Conservation (phyloP, 257 asterid genomes). For the Gentiana macrophylla region DNA sequence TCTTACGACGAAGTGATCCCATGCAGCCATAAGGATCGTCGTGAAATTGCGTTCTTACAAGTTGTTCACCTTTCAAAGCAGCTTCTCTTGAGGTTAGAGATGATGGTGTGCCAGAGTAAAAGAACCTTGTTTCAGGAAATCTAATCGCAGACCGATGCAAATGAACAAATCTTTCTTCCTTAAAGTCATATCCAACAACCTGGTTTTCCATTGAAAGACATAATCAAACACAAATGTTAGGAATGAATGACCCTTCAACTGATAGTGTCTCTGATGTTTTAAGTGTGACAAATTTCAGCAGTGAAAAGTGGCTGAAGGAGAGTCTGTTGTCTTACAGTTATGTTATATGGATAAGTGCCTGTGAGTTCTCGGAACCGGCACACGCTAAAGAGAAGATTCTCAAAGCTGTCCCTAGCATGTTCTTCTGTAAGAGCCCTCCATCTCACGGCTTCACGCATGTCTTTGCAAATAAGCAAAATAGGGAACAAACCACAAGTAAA, state of each 20-base stretch:
- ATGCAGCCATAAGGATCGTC: slow-evolving; percentile 85
- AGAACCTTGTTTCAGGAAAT: slow-evolving; percentile 59
- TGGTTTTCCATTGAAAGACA: slow-evolving; percentile 14
- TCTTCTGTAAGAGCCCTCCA: slow-evolving; percentile 71
- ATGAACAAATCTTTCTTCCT: slow-evolving; percentile 81
- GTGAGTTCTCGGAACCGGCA: slow-evolving; percentile 96
- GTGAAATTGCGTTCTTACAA: slow-evolving; percentile 61
- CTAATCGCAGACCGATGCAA: slow-evolving; percentile 69
- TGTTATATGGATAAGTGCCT: slow-evolving; percentile 75
- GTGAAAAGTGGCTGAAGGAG: too few relatives aligned
- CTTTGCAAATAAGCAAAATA: slow-evolving; percentile 24
- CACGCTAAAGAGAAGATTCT: slow-evolving; percentile 77
- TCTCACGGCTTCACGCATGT: slow-evolving; percentile 54
- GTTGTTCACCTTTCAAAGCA: slow-evolving; percentile 82
- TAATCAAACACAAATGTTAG: too few relatives aligned
- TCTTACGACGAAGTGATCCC: slow-evolving; percentile 63
- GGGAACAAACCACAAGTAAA: background rate
- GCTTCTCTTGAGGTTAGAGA: slow-evolving; percentile 63
- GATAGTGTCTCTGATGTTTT: too few relatives aligned
- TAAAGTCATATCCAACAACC: slow-evolving; percentile 90
- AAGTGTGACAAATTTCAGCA: too few relatives aligned
- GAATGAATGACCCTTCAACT: too few relatives aligned
- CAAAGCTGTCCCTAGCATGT: slow-evolving; percentile 73
- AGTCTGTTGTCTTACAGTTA: slow-evolving; percentile 51
- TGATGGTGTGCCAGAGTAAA: slow-evolving; percentile 78